Evolutionary conservation across 2,329 filamentous ascomycete species (phyloP).

Genomic region (Cryphonectria nitschkei): DNA sequence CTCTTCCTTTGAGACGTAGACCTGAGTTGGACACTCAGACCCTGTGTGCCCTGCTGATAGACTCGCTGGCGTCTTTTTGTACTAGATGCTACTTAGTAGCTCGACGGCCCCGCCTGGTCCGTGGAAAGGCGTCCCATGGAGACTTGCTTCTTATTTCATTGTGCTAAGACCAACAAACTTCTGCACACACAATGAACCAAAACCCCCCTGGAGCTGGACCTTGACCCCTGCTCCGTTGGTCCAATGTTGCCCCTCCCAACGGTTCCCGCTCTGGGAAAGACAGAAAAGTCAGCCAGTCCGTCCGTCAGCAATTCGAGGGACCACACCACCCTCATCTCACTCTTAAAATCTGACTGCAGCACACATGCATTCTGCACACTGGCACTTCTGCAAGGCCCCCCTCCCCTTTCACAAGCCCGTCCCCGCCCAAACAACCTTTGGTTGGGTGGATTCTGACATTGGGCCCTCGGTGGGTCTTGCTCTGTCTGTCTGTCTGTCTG

Average conservation of each 20-base stretch:
- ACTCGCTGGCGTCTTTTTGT: neutral
- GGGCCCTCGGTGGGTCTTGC: neutral
- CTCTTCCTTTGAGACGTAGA: neutral
- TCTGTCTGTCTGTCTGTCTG: neutral
- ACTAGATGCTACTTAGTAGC: neutral
- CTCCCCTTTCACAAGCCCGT: neutral
- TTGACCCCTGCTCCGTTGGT: slow-evolving; percentile 1
- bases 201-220: neutral
- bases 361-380: slow-evolving; percentile 2
- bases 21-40: neutral
- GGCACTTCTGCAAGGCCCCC: slow-evolving; percentile 4
- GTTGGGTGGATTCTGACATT: neutral
- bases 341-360: neutral
- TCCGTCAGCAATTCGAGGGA: neutral
- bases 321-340: slow-evolving; percentile 5
- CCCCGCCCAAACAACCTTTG: neutral
- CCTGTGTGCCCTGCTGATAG: neutral
- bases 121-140: neutral
- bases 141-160: too few relatives aligned
- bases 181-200: neutral
- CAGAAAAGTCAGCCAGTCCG: neutral
- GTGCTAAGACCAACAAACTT: neutral
- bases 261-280: neutral
- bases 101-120: neutral
- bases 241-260: neutral